These are phyloP conservation scores for Sodiomyces alkalinus DNA, from an alignment of 2,329 filamentous ascomycete genomes.

Conservation along the genomic window DNA sequence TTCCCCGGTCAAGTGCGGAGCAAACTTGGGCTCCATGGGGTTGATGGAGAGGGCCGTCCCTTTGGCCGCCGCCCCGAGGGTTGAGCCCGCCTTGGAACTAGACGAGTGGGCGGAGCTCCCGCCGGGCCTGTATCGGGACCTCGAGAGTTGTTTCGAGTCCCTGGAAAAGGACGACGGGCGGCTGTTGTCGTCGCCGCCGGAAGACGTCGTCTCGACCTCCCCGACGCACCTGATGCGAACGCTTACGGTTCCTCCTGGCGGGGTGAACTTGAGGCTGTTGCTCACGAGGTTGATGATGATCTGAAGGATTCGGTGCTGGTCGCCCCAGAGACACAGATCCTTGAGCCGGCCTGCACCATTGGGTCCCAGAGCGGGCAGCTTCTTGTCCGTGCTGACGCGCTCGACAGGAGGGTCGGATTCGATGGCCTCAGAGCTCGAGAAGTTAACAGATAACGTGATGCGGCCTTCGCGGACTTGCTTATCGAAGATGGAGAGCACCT, in stretches of 20 bases:
- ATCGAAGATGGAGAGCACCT: slow-evolving; percentile 75
- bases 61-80: slow-evolving; percentile 12
- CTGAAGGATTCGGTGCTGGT: slow-evolving; percentile 79
- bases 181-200: slow-evolving; percentile 27
- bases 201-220: slow-evolving; percentile 29
- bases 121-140: slow-evolving; percentile 27
- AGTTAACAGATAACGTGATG: slow-evolving; percentile 60
- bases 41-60: slow-evolving; percentile 47
- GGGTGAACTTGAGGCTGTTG: slow-evolving; percentile 86
- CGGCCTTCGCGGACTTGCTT: slow-evolving; percentile 72
- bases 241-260: slow-evolving; percentile 56
- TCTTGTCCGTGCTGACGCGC: slow-evolving; percentile 12
- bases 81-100: slow-evolving; percentile 24
- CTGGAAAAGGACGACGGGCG: slow-evolving; percentile 37
- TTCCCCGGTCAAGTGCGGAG: slow-evolving; percentile 28
- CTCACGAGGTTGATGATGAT: slow-evolving; percentile 89
- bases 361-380: slow-evolving; percentile 45
- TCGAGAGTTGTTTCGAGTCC: slow-evolving; percentile 25
- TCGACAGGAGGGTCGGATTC: slow-evolving; percentile 12
- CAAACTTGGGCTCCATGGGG: slow-evolving; percentile 40
- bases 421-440: slow-evolving; percentile 36
- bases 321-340: slow-evolving; percentile 85
- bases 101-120: slow-evolving; percentile 35
- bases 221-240: slow-evolving; percentile 62
- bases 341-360: slow-evolving; percentile 53